Conservation (phyloP, 495 filamentous ascomycete species). For the Aspergillus incahuasiensis region DNA sequence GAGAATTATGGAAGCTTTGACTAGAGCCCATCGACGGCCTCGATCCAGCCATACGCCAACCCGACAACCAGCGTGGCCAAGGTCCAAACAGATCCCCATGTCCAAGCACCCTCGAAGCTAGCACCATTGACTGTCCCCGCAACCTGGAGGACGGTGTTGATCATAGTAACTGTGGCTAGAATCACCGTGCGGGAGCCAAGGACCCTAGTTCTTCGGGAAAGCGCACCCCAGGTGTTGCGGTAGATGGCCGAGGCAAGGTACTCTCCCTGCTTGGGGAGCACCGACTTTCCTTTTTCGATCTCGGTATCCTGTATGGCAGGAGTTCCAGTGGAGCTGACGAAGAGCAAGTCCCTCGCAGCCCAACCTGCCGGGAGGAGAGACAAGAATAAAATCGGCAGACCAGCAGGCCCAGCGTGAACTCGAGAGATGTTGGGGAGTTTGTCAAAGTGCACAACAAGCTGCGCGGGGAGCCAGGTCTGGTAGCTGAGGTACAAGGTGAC, state of each 20-base stretch:
- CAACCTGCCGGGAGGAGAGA: constrained; percentile 60
- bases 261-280: constrained; percentile 53
- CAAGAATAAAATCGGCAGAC: constrained; percentile 43
- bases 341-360: constrained; percentile 68
- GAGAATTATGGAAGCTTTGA: background rate
- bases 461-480: constrained; percentile 59
- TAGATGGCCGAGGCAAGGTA: constrained; percentile 53
- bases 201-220: constrained; percentile 58
- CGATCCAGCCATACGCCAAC: constrained; percentile 55
- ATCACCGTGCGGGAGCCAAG: constrained; percentile 59
- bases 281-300: constrained; percentile 26
- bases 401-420: constrained; percentile 53
- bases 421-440: constrained; percentile 58
- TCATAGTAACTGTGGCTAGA: constrained; percentile 50
- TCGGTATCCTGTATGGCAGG: constrained; percentile 11
- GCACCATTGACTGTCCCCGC: constrained; percentile 60
- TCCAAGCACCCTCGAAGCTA: constrained; percentile 59
- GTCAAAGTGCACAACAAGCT: constrained; percentile 65
- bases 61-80: constrained; percentile 56
- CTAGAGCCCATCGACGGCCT: constrained; percentile 44
- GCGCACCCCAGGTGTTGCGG: constrained; percentile 46
- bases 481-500: constrained; percentile 60
- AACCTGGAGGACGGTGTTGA: constrained; percentile 63
- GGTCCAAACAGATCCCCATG: constrained; percentile 69
- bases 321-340: constrained; percentile 59